phyloP scores from a whole-genome alignment of 2,329 filamentous ascomycete species.

The Fusarium newnesense region DNA sequence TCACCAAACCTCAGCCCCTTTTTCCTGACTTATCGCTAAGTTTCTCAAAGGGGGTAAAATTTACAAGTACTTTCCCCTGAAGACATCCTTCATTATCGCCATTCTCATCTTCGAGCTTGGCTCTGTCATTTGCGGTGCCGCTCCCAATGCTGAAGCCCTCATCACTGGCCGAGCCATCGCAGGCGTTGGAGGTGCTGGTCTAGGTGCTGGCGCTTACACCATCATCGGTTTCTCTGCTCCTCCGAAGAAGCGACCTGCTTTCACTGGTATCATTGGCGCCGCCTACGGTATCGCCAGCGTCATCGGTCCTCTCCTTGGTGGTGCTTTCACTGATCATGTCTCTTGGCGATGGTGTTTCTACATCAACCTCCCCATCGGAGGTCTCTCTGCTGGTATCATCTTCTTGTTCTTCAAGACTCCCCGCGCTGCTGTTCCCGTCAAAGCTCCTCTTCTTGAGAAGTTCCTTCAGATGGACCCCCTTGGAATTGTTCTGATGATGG shows the following conservation, averaged over 20 bases:
- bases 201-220: conserved; percentile 60
- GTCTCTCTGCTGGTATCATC: conserved; percentile 49
- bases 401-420: conserved; percentile 57
- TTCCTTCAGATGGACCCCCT: conserved; percentile 60
- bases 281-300: conserved; percentile 51
- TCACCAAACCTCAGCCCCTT: conserved; percentile 12
- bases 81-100: conserved; percentile 58
- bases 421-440: conserved; percentile 49
- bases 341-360: conserved; percentile 55
- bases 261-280: conserved; percentile 53
- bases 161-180: conserved; percentile 64
- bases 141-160: conserved; percentile 58
- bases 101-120: conserved; percentile 66
- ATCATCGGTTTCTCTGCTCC: conserved; percentile 59
- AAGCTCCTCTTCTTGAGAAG: conserved; percentile 55
- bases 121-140: conserved; percentile 60
- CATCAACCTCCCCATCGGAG: conserved; percentile 53
- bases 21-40: conserved; percentile 29
- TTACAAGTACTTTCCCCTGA: conserved; percentile 64
- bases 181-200: conserved; percentile 59
- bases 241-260: conserved; percentile 49
- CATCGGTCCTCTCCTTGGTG: conserved; percentile 51
- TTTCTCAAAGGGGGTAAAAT: conserved; percentile 55
- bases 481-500: conserved; percentile 58
- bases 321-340: conserved; percentile 51